Evolutionary conservation across 1,139 yeast genomes (phyloP).

Genomic region (Insectozyma bohioensis): DNA sequence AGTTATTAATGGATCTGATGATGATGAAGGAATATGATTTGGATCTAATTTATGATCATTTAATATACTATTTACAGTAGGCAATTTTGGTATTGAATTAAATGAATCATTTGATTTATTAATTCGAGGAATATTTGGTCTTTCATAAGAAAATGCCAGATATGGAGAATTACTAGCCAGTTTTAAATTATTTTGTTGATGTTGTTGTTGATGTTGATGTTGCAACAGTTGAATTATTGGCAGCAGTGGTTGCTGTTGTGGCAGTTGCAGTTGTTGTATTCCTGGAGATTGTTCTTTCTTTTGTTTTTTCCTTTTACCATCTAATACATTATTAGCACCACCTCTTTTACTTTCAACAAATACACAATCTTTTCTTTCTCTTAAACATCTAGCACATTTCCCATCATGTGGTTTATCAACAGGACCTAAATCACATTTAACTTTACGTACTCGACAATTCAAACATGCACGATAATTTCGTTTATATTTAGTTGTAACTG

Average conservation of each 20-base stretch:
- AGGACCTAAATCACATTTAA: slow-evolving; percentile 81
- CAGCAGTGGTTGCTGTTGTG: too few species aligned
- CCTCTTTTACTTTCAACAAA: slow-evolving; percentile 68
- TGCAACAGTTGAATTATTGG: neutral
- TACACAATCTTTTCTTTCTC: slow-evolving; percentile 80
- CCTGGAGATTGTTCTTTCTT: slow-evolving; percentile 7
- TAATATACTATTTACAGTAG: slow-evolving; percentile 10
- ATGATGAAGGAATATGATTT: neutral
- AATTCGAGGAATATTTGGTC: slow-evolving; percentile 8
- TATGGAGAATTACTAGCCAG: slow-evolving; percentile 3
- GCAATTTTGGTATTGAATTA: slow-evolving; percentile 6
- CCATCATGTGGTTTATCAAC: slow-evolving; percentile 73
- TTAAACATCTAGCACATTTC: slow-evolving; percentile 79
- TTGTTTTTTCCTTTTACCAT: slow-evolving; percentile 31
- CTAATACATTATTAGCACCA: slow-evolving; percentile 47
- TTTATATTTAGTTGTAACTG: slow-evolving; percentile 42
- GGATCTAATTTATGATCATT: neutral
- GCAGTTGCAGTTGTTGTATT: too few species aligned
- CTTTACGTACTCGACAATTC: slow-evolving; percentile 79
- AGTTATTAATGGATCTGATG: neutral
- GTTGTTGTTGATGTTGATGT: too few species aligned
- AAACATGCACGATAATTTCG: slow-evolving; percentile 82
- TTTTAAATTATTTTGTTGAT: too few species aligned
- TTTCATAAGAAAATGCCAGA: slow-evolving; percentile 3
- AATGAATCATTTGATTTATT: slow-evolving; percentile 2